Base-by-base conservation (phyloP, 805 yeast species). In the Pichia exigua region DNA sequence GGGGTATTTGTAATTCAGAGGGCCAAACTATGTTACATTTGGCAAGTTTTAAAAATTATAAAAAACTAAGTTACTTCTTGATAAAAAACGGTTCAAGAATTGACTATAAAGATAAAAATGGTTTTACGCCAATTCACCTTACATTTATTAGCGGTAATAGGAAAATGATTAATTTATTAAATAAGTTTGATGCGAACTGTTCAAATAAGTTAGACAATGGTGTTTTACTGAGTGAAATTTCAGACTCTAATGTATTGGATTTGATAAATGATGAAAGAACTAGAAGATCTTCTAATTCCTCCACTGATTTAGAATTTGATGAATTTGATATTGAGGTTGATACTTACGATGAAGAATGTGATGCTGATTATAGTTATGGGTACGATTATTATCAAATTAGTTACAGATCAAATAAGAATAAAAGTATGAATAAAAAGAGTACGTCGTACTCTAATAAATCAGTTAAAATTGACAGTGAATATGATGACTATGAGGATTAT, bases 1-100 rank as follows among this genome's bases (percentile, higher is more conserved):
- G 94, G 82, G 89, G 88, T 27, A 74, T 90, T 57, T 81, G 90
- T 60, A 94, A 91, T 53, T 57, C 69, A 28, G 87, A 87, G 62
- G 96, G 97, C 17, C 97, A 94, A 65, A 83, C 95, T 0, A 73
- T 94, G 74, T 70, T 94, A 48, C 99, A 94, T 67, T 73, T 94
- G 55, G 90, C 98, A 1, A 77, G 90, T 12, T 65, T 87, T 53
- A 82, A 84, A 62, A 92, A 92, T 21, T 87, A 87, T 60, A 65
- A 70, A 42, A 74, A 76, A 35, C 73, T 94, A 50, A 78, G 81
- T 18, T 70, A 77, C 24, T 82, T 82, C 27, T 74, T 94, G 61
- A 70, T 91, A 4, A 81, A 76, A 47, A 79, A 70, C 60, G 84
- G 83, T 1, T 78, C 82, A 63, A 78, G 84, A 60, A 74, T 84